Base-by-base conservation (phyloP, 164 flowering plant species). In the Stephania yunnanensis region DNA sequence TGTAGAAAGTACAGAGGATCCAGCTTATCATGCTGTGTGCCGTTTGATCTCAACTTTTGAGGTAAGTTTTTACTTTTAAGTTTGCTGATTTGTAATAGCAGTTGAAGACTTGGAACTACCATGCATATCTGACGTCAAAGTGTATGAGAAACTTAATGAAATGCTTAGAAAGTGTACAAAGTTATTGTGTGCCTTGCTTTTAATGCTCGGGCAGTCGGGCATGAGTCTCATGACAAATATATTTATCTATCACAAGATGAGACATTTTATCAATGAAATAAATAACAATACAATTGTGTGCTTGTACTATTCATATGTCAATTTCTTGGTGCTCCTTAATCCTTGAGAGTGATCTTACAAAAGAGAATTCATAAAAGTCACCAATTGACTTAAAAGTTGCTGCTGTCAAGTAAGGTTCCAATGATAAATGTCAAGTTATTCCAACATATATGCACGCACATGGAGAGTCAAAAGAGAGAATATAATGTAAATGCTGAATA, bases 1-100 rank as follows among this genome's bases (percentile, higher is more conserved):
- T 55, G 91, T 95, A 76, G 99, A 95, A 76, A 93, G 92, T 79
- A 87, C 82, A 46, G 97, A 90, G 72, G 99, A 95, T 78, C 98
- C 97, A 72, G 99, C 99, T 75, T 95, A 92, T 80, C 87, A 78
- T 85, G 96, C 95, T 69, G 87, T 87, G 53, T 85, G 89, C 65
- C 78, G 53, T 71, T 78, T 95, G 74, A 73, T 91, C 55, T 80
- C 87, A 53, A 89, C 87, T 7, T 91, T 82, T 83, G 81, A 89
- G 92, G 99, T 91, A 76, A 71, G 46, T 66, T 55, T 1, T 69
- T 6, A 9, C 53, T 1, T 73, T 73, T 19, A 1, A 25, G 29
- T 63, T 9, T 7, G 46, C 30, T 46, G n/a, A 36, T 53, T 72
- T 36, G 44, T 17, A 17, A 10, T 58, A n/a, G 65, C n/a, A 58